Evolutionary conservation across 768 basidiomycete species (phyloP).

Genomic region (Multifurca ochricompacta): DNA sequence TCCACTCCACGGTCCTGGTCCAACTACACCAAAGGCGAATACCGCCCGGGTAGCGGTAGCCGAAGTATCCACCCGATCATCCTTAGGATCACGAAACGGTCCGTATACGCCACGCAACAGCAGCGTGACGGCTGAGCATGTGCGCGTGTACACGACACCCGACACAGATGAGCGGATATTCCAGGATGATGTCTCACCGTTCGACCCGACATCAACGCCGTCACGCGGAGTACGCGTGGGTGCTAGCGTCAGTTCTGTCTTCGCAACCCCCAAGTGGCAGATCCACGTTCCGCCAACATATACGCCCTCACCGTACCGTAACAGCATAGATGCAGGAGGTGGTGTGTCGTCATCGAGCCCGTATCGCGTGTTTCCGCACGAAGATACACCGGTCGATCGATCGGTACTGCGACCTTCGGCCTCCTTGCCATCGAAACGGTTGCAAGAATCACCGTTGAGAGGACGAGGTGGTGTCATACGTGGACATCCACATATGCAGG

Average conservation of each 20-base stretch:
- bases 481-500: not conserved
- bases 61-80: conserved; percentile 29
- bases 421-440: conserved; percentile 3
- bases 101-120: conserved; percentile 41
- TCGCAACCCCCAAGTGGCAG: conserved; percentile 20
- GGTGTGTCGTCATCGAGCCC: not conserved
- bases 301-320: conserved; percentile 2
- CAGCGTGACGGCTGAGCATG: conserved; percentile 37
- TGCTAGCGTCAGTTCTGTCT: conserved; percentile 8
- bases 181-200: conserved; percentile 46
- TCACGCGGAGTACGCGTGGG: conserved; percentile 55
- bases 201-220: conserved; percentile 75
- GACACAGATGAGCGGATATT: conserved; percentile 21
- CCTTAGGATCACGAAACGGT: conserved; percentile 42
- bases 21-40: conserved; percentile 39
- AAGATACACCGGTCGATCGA: conserved; percentile 15
- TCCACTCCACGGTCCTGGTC: conserved; percentile 31
- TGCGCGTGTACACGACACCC: conserved; percentile 26
- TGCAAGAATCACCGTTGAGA: conserved; percentile 9
- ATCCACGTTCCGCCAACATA: not conserved
- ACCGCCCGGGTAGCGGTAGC: not conserved
- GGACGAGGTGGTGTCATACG: not conserved
- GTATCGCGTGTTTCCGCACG: not conserved
- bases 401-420: not conserved
- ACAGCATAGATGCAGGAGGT: not conserved